Conservation (phyloP, 2,329 filamentous ascomycete species). For the Dryadomyces quercivorus region DNA sequence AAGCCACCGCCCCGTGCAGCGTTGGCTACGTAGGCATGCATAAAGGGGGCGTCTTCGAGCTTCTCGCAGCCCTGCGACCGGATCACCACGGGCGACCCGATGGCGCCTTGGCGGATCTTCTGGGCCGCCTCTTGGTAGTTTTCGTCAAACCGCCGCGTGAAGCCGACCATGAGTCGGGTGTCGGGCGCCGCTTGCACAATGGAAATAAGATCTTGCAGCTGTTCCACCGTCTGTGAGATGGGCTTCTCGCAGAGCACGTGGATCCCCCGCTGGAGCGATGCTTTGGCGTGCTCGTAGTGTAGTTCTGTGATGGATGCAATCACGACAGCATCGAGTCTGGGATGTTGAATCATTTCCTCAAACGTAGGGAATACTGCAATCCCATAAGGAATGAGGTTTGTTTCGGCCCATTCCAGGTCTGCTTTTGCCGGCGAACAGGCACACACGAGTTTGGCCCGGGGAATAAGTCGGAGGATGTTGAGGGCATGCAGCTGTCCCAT, state of each 20-base stretch:
- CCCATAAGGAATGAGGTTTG: neutral
- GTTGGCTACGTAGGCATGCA: slow-evolving; percentile 1
- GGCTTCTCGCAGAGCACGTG: slow-evolving; percentile 5
- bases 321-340: slow-evolving; percentile 1
- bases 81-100: neutral
- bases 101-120: neutral
- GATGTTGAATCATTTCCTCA: neutral
- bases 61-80: slow-evolving; percentile 5
- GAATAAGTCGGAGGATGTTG: neutral
- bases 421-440: neutral
- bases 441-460: neutral
- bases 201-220: neutral
- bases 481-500: slow-evolving; percentile 3
- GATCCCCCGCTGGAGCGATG: slow-evolving; percentile 1
- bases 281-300: slow-evolving; percentile 1
- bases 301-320: neutral
- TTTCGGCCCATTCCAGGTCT: neutral
- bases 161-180: slow-evolving; percentile 1
- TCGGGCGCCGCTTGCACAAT: neutral
- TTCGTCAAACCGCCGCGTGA: slow-evolving; percentile 2
- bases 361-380: neutral
- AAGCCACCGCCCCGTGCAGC: slow-evolving; percentile 2
- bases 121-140: slow-evolving; percentile 1
- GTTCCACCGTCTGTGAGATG: no score
- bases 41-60: neutral